A percentile compares a stretch with the other conserved stretches of the same genome.
These are phyloP conservation scores for Metschnikowia lochheadii DNA, from an alignment of 805 yeast genomes.

Conservation along the genomic window DNA sequence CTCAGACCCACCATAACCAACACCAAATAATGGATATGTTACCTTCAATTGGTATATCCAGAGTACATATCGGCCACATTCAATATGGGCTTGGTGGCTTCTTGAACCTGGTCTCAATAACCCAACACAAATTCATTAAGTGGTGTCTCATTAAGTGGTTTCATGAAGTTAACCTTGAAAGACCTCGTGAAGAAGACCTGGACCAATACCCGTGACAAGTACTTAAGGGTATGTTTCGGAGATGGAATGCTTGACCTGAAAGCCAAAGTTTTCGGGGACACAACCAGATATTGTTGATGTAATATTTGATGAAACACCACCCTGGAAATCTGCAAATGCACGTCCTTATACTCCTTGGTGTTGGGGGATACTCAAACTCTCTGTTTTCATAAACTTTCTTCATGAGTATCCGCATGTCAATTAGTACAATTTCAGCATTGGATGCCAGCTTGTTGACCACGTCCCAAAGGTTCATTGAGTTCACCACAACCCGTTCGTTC, in stretches of 20 bases:
- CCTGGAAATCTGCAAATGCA: slow-evolving; percentile 64
- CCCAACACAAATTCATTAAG: slow-evolving; percentile 65
- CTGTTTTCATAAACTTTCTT: slow-evolving; percentile 35
- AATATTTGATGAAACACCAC: slow-evolving; percentile 53
- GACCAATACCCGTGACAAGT: slow-evolving; percentile 53
- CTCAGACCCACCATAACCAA: no score
- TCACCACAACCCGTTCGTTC: no score
- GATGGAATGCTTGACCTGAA: slow-evolving; percentile 30
- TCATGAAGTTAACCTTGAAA: slow-evolving; percentile 67
- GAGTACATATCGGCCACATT: slow-evolving; percentile 45
- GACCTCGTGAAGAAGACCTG: slow-evolving; percentile 68
- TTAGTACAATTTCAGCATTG: no score
- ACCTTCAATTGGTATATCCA: no score
- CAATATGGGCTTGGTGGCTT: slow-evolving; percentile 45
- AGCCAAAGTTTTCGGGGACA: slow-evolving; percentile 58
- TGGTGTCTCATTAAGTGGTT: no score
- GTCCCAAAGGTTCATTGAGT: no score
- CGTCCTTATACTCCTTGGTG: slow-evolving; percentile 54
- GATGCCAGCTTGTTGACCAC: no score
- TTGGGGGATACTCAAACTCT: slow-evolving; percentile 51
- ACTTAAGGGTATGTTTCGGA: slow-evolving; percentile 48
- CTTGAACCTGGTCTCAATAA: slow-evolving; percentile 44
- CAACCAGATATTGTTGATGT: slow-evolving; percentile 42
- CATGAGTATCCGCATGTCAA: slow-evolving; percentile 23
- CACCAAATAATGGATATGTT: no score